A percentile compares a stretch with the other conserved stretches of the same genome.
Conservation (phyloP, 2,329 filamentous ascomycete species). For the Leptographium lundbergii region DNA sequence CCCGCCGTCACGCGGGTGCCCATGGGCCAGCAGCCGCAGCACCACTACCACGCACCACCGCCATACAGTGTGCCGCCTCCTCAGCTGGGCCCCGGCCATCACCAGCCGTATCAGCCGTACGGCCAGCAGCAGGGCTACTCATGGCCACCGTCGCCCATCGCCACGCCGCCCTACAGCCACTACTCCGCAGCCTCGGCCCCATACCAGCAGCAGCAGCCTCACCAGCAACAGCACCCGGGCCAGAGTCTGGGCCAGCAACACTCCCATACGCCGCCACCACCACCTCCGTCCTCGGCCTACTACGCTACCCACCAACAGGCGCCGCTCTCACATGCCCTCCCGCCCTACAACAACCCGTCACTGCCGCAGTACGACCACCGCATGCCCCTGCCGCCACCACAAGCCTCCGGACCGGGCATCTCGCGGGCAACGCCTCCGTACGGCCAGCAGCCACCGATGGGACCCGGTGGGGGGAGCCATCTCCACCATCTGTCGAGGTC, state of each 20-base stretch:
- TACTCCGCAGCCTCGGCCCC: conserved; percentile 26
- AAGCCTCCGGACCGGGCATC: background rate
- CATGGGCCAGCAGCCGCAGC: conserved; percentile 38
- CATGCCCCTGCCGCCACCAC: conserved; percentile 8
- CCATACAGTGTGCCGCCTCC: conserved; percentile 3
- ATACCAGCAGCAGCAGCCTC: conserved; percentile 17
- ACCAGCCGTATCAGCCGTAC: conserved; percentile 21
- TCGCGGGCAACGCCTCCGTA: conserved; percentile 3
- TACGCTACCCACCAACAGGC: conserved; percentile 12
- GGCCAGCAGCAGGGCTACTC: conserved; percentile 29
- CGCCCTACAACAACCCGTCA: conserved; percentile 7
- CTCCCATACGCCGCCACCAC: conserved; percentile 15
- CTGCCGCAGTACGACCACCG: conserved; percentile 12
- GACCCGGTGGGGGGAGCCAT: background rate
- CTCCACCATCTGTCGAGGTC: conserved; percentile 4
- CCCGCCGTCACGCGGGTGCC: conserved; percentile 70
- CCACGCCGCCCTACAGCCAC: conserved; percentile 39
- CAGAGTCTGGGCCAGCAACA: conserved; percentile 12
- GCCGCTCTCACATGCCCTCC: background rate
- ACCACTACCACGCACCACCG: conserved; percentile 15
- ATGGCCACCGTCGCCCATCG: conserved; percentile 44
- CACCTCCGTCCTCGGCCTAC: conserved; percentile 16
- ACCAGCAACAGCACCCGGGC: conserved; percentile 9
- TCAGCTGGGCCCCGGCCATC: conserved; percentile 2
- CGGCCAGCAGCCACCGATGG: background rate